Conservation (phyloP, 208 protist genomes). For the Strigomonas culicis region DNA sequence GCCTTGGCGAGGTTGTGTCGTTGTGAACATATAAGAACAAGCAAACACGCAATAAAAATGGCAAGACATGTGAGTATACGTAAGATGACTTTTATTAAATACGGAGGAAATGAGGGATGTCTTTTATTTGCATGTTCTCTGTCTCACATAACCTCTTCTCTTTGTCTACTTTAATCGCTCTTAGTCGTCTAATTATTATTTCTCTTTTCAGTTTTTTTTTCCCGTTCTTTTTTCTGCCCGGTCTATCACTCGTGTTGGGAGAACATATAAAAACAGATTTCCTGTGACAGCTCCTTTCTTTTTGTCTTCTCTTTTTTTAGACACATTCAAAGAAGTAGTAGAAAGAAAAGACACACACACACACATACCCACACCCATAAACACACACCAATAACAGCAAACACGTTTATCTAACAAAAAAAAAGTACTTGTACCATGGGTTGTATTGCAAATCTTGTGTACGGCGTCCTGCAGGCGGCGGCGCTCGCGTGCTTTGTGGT, state of each 20-base stretch:
- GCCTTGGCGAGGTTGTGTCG: no score
- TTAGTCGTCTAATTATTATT: not conserved
- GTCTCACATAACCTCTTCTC: not conserved
- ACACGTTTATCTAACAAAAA: not conserved
- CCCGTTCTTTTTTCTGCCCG: no score
- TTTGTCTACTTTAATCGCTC: not conserved
- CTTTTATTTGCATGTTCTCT: no score
- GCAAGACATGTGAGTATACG: no score
- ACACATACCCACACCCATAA: conserved; percentile 11
- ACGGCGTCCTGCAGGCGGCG: conserved; percentile 8
- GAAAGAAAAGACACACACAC: not conserved
- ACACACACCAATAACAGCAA: not conserved
- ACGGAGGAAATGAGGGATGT: not conserved
- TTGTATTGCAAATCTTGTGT: conserved; percentile 15
- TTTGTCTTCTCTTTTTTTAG: not conserved
- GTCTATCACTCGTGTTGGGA: no score
- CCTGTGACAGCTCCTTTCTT: not conserved
- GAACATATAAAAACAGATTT: not conserved
- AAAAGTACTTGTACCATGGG: conserved; percentile 12
- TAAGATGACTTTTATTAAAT: no score
- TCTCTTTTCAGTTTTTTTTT: not conserved
- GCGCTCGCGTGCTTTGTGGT: conserved; percentile 13
- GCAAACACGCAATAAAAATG: no score
- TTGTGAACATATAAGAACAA: no score
- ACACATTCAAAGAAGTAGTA: no score